phyloP scores from a whole-genome alignment of 345 rosid genomes.

The Citrus medica region DNA sequence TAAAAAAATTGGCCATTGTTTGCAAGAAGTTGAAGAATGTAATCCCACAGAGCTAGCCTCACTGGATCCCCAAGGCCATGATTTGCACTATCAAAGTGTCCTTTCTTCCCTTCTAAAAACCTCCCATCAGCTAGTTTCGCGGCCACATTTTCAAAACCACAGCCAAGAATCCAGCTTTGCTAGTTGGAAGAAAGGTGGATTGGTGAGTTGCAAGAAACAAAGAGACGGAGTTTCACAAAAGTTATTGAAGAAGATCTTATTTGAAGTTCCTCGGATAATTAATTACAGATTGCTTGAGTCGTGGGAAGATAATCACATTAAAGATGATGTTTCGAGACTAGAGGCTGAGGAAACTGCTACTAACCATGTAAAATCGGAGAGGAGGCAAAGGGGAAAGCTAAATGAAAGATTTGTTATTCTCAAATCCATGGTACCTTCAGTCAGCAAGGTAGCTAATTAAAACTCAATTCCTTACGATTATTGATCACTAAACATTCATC shows the following conservation, averaged over 20 bases:
- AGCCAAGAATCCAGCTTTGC: slow-evolving; percentile 57
- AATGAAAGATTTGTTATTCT: slow-evolving; percentile 53
- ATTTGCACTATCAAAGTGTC: slow-evolving; percentile 60
- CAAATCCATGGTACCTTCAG: slow-evolving; percentile 68
- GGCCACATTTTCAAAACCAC: slow-evolving; percentile 42
- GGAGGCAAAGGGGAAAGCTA: slow-evolving; percentile 47
- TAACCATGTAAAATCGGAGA: slow-evolving; percentile 43
- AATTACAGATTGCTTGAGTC: slow-evolving; percentile 30
- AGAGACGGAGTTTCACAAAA: slow-evolving; percentile 41
- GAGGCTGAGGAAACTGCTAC: slow-evolving; percentile 46
- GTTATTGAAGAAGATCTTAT: slow-evolving; percentile 68
- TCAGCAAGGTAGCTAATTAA: slow-evolving; percentile 54
- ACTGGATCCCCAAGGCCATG: slow-evolving; percentile 34
- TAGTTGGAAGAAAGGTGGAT: slow-evolving; percentile 49
- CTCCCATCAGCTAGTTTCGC: slow-evolving; percentile 52
- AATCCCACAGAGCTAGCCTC: slow-evolving; percentile 29
- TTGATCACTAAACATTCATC: not conserved
- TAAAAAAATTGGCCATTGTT: slow-evolving; percentile 22
- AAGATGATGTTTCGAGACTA: slow-evolving; percentile 33
- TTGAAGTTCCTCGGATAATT: slow-evolving; percentile 69
- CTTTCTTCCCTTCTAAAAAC: slow-evolving; percentile 62
- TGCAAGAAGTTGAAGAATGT: slow-evolving; percentile 43
- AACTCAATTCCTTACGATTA: not conserved
- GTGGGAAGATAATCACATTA: slow-evolving; percentile 30
- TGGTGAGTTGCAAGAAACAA: slow-evolving; percentile 14